Percentiles rank a stretch among this genome's conserved stretches.
Conservation (phyloP, 192 early-diverging fungal genomes). For the Backusella parvicylindrica region DNA sequence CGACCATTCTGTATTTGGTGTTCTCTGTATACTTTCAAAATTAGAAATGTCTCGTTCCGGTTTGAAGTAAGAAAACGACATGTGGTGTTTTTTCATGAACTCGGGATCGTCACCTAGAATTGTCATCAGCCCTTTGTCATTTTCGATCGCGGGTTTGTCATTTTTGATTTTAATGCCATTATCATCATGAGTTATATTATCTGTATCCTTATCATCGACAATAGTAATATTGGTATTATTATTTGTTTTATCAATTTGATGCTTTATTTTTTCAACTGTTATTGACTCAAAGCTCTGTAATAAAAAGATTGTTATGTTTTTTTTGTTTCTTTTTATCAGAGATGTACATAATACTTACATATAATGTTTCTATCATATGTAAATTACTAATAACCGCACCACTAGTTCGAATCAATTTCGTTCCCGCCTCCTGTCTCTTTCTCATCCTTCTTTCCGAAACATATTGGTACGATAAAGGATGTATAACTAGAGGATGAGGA, state of each 20-base stretch:
- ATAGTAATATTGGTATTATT: not conserved
- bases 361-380: not conserved
- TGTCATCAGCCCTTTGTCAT: not conserved
- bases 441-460: not conserved
- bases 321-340: too few species aligned
- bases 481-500: not conserved
- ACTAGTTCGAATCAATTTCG: not conserved
- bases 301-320: too few species aligned
- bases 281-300: not conserved
- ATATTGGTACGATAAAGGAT: not conserved
- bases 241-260: not conserved
- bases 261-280: not conserved
- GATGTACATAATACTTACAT: not conserved
- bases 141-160: not conserved
- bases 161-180: not conserved
- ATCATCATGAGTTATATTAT: not conserved
- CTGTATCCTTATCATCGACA: not conserved
- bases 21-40: not conserved
- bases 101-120: not conserved
- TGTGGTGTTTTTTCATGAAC: not conserved
- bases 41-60: not conserved
- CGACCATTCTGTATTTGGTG: not conserved
- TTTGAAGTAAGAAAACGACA: not conserved
- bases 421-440: not conserved
- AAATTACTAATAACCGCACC: not conserved